Evolutionary conservation across 805 yeast species (phyloP).

Genomic region (Candida manassasensis): DNA sequence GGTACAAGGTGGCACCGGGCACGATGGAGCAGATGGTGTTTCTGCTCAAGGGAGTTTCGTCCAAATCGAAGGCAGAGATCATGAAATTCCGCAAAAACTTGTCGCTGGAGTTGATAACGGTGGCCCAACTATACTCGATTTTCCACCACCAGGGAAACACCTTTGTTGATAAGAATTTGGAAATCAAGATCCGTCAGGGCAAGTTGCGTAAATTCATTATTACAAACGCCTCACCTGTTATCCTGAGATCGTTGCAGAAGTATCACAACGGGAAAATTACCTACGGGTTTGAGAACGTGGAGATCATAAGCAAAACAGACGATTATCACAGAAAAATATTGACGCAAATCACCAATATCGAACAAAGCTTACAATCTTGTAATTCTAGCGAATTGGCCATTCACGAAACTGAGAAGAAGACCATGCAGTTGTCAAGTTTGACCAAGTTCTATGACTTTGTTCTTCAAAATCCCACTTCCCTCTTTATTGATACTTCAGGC

Average conservation of each 20-base stretch:
- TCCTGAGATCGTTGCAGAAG: slow-evolving; percentile 31
- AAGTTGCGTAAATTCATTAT: slow-evolving; percentile 36
- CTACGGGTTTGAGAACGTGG: slow-evolving; percentile 41
- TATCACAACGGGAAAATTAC: slow-evolving; percentile 32
- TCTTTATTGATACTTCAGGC: slow-evolving; percentile 20
- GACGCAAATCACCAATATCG: slow-evolving; percentile 7
- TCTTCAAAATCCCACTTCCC: slow-evolving; percentile 20
- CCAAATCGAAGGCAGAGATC: slow-evolving; percentile 32
- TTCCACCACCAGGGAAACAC: slow-evolving; percentile 43
- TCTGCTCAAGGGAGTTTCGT: slow-evolving; percentile 29
- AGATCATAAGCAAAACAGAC: slow-evolving; percentile 26
- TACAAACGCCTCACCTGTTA: slow-evolving; percentile 41
- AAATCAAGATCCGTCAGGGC: slow-evolving; percentile 32
- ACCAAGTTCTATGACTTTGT: slow-evolving; percentile 20
- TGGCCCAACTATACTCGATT: slow-evolving; percentile 47
- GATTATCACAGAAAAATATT: slow-evolving; percentile 19
- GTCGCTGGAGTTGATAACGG: slow-evolving; percentile 38
- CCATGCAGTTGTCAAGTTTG: slow-evolving; percentile 12
- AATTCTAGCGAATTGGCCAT: not conserved
- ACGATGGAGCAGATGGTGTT: slow-evolving; percentile 27
- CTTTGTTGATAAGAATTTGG: slow-evolving; percentile 44
- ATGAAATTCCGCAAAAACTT: slow-evolving; percentile 30
- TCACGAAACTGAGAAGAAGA: slow-evolving; percentile 8
- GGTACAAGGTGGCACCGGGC: slow-evolving; percentile 14
- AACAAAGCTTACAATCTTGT: not conserved